Base-by-base conservation (phyloP, 2,329 filamentous ascomycete genomes). In the Fusarium sp. region DNA sequence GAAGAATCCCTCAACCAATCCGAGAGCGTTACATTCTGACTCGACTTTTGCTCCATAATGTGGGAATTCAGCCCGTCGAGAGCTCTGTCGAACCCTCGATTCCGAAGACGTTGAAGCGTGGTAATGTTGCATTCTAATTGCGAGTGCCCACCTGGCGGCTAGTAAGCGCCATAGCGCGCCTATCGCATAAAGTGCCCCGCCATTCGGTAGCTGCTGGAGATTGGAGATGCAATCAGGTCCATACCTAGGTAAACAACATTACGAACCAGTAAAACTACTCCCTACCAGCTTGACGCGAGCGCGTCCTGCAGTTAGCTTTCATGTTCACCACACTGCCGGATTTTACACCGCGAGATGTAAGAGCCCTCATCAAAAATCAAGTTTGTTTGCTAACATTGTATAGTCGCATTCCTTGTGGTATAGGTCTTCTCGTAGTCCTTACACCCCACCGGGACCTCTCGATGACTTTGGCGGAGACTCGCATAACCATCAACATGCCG, bases 391-490 rank as follows among this genome's bases (percentile, higher is more conserved):
- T 71, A 46, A 71, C 42, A 26, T 13, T 19, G n/a, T 34, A 34
- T 68, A 92, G 90, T 88, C 88, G 32, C 88, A 92, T 74, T 84
- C 86, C 48, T 83, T 92, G 57, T 92, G 90, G 90, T 91, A 91
- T 74, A 85, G 85, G 31, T 87, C 88, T 11, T 83, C 88, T 6
- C 83, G 86, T 46, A 80, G 79, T 71, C 83, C 83, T 15, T 71
- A 74, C 47, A 70, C 73, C 58, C 73, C 76, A 47, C 62, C 71
- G 61, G 63, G 76, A 54, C 70, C 77, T 41, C 66, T 74, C 59
- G 74, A 77, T 43, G 62, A 73, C 49, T 70, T 73, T 41, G 53
- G 69, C 66, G 53, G 72, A 74, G 53, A 57, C 66, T 19, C 64
- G 39, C 62, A 65, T 65, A 50, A 62, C 67, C 55, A 68, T 64